These are phyloP conservation scores for Ustilago loliicola DNA, from an alignment of 1,284 basidiomycete genomes.

Conservation along the genomic window DNA sequence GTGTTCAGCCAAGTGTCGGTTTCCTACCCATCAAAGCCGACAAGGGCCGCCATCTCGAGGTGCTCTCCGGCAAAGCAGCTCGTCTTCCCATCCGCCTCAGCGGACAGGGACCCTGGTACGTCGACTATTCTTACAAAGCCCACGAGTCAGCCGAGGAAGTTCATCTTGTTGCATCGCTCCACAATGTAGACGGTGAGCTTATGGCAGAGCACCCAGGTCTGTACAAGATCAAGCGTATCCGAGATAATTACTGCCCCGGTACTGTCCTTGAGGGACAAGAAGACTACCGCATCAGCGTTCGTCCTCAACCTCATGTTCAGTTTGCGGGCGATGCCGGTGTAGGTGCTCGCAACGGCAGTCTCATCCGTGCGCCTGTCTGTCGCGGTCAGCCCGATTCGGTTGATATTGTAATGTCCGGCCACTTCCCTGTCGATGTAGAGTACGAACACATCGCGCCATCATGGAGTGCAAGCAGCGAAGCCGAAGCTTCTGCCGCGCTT, in stretches of 20 bases:
- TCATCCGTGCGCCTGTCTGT: conserved; percentile 81
- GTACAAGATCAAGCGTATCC: conserved; percentile 82
- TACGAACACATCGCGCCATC: conserved; percentile 51
- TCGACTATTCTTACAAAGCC: conserved; percentile 80
- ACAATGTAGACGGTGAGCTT: conserved; percentile 80
- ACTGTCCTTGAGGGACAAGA: conserved; percentile 76
- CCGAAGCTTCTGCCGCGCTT: conserved; percentile 37
- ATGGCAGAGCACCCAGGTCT: conserved; percentile 79
- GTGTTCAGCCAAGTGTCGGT: conserved; percentile 86
- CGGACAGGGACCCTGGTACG: conserved; percentile 73
- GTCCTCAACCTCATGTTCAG: conserved; percentile 77
- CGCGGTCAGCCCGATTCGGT: conserved; percentile 83
- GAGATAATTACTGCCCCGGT: conserved; percentile 87
- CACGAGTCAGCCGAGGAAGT: conserved; percentile 65
- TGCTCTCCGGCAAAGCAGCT: conserved; percentile 83
- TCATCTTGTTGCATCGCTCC: conserved; percentile 74
- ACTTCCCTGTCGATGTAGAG: conserved; percentile 61
- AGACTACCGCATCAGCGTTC: conserved; percentile 81
- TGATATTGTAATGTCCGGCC: conserved; percentile 82
- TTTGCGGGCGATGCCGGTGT: conserved; percentile 54
- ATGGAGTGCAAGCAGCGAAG: conserved; percentile 38
- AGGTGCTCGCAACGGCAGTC: conserved; percentile 46
- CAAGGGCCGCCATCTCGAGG: conserved; percentile 73
- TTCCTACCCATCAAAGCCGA: conserved; percentile 77
- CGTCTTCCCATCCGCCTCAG: conserved; percentile 67